These are phyloP conservation scores for Pichia cephalocereana DNA, from an alignment of 805 yeast genomes.

Conservation along the genomic window DNA sequence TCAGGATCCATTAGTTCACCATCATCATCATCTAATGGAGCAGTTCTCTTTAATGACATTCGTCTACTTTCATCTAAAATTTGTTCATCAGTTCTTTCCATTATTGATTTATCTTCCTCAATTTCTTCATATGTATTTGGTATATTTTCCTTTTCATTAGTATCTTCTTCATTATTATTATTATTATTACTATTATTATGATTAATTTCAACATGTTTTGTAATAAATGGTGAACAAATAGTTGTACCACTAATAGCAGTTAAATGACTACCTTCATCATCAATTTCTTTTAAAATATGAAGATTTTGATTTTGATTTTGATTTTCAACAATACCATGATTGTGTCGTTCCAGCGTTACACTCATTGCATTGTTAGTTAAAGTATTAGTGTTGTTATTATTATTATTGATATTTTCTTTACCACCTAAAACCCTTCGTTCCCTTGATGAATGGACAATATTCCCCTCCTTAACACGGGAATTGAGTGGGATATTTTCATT, in stretches of 20 bases:
- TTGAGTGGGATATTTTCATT: no score
- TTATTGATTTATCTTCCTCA: slow-evolving; percentile 1
- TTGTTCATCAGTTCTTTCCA: slow-evolving; percentile 21
- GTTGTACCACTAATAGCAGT: slow-evolving; percentile 33
- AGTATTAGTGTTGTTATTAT: no score
- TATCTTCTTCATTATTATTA: no score
- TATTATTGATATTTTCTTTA: no score
- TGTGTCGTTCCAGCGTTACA: slow-evolving; percentile 1
- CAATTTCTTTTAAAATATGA: not conserved
- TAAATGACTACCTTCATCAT: not conserved
- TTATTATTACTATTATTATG: no score
- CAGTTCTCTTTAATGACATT: slow-evolving; percentile 36
- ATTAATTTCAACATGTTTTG: slow-evolving; percentile 5
- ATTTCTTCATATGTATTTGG: not conserved
- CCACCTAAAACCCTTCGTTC: no score
- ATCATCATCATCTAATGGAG: slow-evolving; percentile 42
- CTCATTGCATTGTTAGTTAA: no score
- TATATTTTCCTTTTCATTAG: no score
- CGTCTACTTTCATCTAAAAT: slow-evolving; percentile 24
- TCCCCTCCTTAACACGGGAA: no score
- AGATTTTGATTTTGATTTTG: not conserved
- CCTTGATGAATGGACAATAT: no score
- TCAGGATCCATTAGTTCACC: slow-evolving; percentile 23
- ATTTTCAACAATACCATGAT: slow-evolving; percentile 4
- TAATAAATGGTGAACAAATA: slow-evolving; percentile 22